Evolutionary conservation across 2,329 filamentous ascomycete species (phyloP).

Genomic region (Dryadomyces quercus-mongolicae): DNA sequence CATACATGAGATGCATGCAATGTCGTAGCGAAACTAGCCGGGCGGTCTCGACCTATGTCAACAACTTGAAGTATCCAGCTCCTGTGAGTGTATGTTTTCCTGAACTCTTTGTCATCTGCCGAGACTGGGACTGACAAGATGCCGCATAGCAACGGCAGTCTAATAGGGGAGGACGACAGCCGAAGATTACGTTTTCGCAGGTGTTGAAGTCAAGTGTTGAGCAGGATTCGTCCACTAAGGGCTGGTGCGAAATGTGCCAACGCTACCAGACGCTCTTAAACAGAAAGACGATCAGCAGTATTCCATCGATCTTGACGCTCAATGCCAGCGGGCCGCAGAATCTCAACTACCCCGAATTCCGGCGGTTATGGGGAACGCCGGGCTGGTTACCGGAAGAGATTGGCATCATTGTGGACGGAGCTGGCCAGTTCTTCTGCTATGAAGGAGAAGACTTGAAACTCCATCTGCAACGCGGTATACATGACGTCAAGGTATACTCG

Average conservation of each 20-base stretch:
- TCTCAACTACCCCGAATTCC: conserved; percentile 58
- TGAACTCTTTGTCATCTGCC: neutral
- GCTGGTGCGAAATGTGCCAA: conserved; percentile 87
- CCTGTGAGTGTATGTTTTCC: conserved; percentile 21
- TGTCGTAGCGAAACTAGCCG: conserved; percentile 79
- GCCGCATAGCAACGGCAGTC: conserved; percentile 1
- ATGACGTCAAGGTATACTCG: conserved; percentile 80
- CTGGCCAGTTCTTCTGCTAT: conserved; percentile 84
- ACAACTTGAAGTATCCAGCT: conserved; percentile 72
- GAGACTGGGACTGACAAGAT: no score
- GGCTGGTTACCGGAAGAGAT: conserved; percentile 92
- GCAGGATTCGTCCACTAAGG: conserved; percentile 74
- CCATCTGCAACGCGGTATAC: conserved; percentile 66
- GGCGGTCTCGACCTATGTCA: conserved; percentile 67
- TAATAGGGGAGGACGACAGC: conserved; percentile 34
- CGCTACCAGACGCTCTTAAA: conserved; percentile 82
- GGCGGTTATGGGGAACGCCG: conserved; percentile 74
- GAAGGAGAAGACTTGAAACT: conserved; percentile 81
- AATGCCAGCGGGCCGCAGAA: conserved; percentile 49
- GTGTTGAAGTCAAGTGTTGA: conserved; percentile 89
- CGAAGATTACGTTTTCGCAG: conserved; percentile 65
- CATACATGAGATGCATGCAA: conserved; percentile 69
- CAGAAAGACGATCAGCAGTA: conserved; percentile 67
- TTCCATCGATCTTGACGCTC: conserved; percentile 79
- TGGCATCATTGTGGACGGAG: conserved; percentile 73